These are phyloP conservation scores for Nicotiana obtusifolia DNA, from an alignment of 257 asterid genomes.

Conservation along the genomic window DNA sequence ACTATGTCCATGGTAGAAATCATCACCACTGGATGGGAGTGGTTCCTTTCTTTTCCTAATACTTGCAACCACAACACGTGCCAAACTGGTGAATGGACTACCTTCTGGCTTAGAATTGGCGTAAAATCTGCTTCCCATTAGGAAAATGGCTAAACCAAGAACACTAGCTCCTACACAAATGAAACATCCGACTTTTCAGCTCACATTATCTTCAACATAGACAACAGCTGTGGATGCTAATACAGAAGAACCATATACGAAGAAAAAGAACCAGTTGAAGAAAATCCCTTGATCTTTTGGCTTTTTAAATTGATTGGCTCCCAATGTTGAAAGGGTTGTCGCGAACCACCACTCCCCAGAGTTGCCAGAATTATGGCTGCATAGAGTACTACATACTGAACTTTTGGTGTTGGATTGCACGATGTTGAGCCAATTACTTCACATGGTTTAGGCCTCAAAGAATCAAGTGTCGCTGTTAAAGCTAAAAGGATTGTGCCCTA, in stretches of 20 bases:
- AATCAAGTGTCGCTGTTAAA: slow-evolving; percentile 28
- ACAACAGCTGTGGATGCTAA: slow-evolving; percentile 32
- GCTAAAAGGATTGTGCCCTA: slow-evolving; percentile 38
- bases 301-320: slow-evolving; percentile 41
- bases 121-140: slow-evolving; percentile 31
- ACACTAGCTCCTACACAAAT: slow-evolving; percentile 16
- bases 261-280: slow-evolving; percentile 42
- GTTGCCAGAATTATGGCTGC: slow-evolving; percentile 26
- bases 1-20: not conserved
- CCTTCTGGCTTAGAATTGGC: slow-evolving; percentile 12
- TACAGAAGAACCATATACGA: slow-evolving; percentile 15
- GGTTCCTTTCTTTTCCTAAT: slow-evolving; percentile 10
- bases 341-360: slow-evolving; percentile 32
- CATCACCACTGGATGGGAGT: not conserved
- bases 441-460: slow-evolving; percentile 31
- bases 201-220: slow-evolving; percentile 36
- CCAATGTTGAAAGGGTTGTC: slow-evolving; percentile 38
- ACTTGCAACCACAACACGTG: slow-evolving; percentile 13
- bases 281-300: slow-evolving; percentile 26
- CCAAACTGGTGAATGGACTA: slow-evolving; percentile 17
- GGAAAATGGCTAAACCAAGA: slow-evolving; percentile 27
- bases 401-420: slow-evolving; percentile 22
- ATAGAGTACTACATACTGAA: slow-evolving; percentile 30
- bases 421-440: slow-evolving; percentile 4
- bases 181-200: slow-evolving; percentile 41